These are phyloP conservation scores for Nepenthes alata DNA, from an alignment of 179 eudicot species.

Conservation along the genomic window DNA sequence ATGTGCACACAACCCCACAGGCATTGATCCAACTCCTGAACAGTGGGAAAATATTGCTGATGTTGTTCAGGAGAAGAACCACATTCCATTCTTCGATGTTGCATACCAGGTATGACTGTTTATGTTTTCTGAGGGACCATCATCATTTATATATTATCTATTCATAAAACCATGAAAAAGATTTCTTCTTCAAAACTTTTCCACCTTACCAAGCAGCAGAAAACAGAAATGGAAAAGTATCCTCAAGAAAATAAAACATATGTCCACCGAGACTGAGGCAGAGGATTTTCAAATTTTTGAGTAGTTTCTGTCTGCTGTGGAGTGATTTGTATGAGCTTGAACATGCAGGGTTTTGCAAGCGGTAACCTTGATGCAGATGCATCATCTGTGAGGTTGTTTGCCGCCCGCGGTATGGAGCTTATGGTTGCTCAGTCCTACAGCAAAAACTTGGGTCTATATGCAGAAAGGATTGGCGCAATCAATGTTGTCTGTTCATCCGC, in stretches of 20 bases:
- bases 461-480: constrained; percentile 87
- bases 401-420: constrained; percentile 79
- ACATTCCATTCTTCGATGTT: constrained; percentile 91
- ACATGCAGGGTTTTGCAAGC: constrained; percentile 82
- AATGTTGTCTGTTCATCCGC: constrained; percentile 82
- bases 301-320: neutral
- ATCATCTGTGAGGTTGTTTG: constrained; percentile 81
- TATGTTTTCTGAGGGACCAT: neutral
- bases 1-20: constrained; percentile 97
- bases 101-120: constrained; percentile 69
- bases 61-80: constrained; percentile 74
- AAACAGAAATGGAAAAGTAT: too few species aligned
- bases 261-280: too few species aligned
- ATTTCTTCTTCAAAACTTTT: too few species aligned
- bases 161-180: too few species aligned
- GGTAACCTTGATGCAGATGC: constrained; percentile 97
- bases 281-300: too few species aligned
- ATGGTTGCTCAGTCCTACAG: constrained; percentile 91
- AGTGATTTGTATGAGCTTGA: neutral
- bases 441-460: constrained; percentile 87
- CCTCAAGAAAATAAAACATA: too few species aligned
- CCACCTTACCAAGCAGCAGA: too few species aligned
- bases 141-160: neutral
- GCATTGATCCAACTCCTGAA: constrained; percentile 89
- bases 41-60: constrained; percentile 90